phyloP scores from a whole-genome alignment of 1,284 basidiomycete species.

The Ustilago lituana region DNA sequence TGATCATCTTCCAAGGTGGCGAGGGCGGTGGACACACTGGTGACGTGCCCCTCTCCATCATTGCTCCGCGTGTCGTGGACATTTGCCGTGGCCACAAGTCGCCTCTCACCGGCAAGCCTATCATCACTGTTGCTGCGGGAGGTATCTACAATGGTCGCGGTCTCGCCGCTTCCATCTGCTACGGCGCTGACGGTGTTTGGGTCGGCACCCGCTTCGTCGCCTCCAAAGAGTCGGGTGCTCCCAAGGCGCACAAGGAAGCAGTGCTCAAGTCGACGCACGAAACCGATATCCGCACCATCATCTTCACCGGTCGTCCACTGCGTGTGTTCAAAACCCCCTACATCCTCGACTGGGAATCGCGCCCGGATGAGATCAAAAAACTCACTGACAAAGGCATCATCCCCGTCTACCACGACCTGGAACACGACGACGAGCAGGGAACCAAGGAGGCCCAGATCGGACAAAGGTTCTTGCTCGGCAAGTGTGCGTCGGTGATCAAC shows the following conservation, averaged over 20 bases:
- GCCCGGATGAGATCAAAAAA: slow-evolving; percentile 62
- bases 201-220: slow-evolving; percentile 87
- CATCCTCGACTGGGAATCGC: slow-evolving; percentile 59
- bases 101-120: slow-evolving; percentile 58
- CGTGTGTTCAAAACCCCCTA: slow-evolving; percentile 70
- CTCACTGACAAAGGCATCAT: slow-evolving; percentile 60
- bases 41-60: slow-evolving; percentile 57
- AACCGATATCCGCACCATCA: slow-evolving; percentile 60
- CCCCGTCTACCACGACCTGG: slow-evolving; percentile 59
- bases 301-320: slow-evolving; percentile 77
- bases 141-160: slow-evolving; percentile 59
- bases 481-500: slow-evolving; percentile 72
- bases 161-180: slow-evolving; percentile 58
- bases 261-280: slow-evolving; percentile 62
- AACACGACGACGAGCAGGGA: slow-evolving; percentile 60
- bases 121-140: slow-evolving; percentile 59
- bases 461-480: slow-evolving; percentile 59
- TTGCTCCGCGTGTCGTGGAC: slow-evolving; percentile 59
- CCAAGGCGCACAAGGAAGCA: slow-evolving; percentile 62
- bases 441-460: slow-evolving; percentile 47
- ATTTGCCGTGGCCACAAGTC: slow-evolving; percentile 54
- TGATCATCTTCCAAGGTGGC: slow-evolving; percentile 63
- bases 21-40: slow-evolving; percentile 64
- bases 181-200: slow-evolving; percentile 60
- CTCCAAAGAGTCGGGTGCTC: slow-evolving; percentile 56